phyloP scores from a whole-genome alignment of 257 asterid genomes.

The Parsonsia alboflavescens region DNA sequence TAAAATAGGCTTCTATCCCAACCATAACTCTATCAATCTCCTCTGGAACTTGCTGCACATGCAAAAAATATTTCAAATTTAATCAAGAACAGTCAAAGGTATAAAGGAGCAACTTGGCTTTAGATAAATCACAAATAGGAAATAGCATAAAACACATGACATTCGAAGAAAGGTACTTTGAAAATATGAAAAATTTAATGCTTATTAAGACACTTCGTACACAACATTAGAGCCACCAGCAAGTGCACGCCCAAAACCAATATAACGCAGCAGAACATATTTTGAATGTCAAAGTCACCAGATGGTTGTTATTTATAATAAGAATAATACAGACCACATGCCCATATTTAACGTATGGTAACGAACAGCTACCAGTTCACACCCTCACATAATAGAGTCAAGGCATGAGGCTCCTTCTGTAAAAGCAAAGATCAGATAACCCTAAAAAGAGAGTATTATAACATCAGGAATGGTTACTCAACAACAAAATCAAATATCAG shows the following conservation, averaged over 20 bases:
- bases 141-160: not conserved
- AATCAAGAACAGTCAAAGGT: not conserved
- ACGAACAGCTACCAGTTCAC: not conserved
- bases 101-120: not conserved
- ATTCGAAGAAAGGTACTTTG: not conserved
- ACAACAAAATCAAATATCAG: not conserved
- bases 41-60: conserved; percentile 92
- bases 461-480: not conserved
- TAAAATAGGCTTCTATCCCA: conserved; percentile 89
- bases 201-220: not conserved
- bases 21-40: conserved; percentile 94
- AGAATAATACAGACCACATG: not conserved
- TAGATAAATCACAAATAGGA: not conserved
- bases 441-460: not conserved
- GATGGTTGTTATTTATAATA: not conserved
- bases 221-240: not conserved
- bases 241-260: conserved; percentile 3
- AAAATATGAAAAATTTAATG: not conserved
- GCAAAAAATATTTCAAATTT: conserved; percentile 17
- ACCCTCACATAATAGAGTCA: not conserved
- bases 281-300: not conserved
- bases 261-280: not conserved
- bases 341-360: not conserved
- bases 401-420: not conserved
- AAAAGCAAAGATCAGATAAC: not conserved